Percentiles rank a stretch among this genome's conserved stretches.
phyloP scores from a whole-genome alignment of 495 filamentous ascomycete genomes.

The Xylaria scruposa region DNA sequence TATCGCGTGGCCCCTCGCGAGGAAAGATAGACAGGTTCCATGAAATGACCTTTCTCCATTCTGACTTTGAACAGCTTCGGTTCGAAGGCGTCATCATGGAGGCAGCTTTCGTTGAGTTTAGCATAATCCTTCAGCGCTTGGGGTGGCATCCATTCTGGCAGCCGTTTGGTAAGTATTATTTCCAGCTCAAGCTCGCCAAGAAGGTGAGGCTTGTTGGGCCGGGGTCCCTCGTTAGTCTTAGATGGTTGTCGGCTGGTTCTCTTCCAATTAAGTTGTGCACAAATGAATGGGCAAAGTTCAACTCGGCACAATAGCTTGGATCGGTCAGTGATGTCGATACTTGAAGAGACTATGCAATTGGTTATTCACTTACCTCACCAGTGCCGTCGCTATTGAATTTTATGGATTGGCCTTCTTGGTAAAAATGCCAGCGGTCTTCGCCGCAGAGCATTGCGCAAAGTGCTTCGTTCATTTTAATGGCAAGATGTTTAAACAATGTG shows the following conservation, averaged over 20 bases:
- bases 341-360: not conserved
- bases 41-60: slow-evolving; percentile 41
- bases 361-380: slow-evolving; percentile 33
- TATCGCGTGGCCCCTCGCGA: slow-evolving; percentile 26
- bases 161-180: slow-evolving; percentile 36
- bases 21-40: slow-evolving; percentile 28
- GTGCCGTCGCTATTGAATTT: slow-evolving; percentile 41
- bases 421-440: slow-evolving; percentile 34
- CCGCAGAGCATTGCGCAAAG: slow-evolving; percentile 39
- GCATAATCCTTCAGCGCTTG: slow-evolving; percentile 23
- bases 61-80: slow-evolving; percentile 38
- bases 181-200: slow-evolving; percentile 40
- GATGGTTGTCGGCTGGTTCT: slow-evolving; percentile 22
- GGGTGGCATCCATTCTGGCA: slow-evolving; percentile 23
- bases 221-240: slow-evolving; percentile 4
- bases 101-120: slow-evolving; percentile 30
- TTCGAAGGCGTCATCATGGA: slow-evolving; percentile 40
- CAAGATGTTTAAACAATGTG: not conserved
- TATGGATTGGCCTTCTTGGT: slow-evolving; percentile 31
- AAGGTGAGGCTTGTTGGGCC: slow-evolving; percentile 26
- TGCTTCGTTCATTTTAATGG: slow-evolving; percentile 33
- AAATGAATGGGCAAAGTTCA: slow-evolving; percentile 36
- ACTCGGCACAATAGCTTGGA: slow-evolving; percentile 36
- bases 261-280: slow-evolving; percentile 39
- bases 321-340: slow-evolving; percentile 23